Base-by-base conservation (phyloP, 495 filamentous ascomycete genomes). In the Jackrogersella multiformis region DNA sequence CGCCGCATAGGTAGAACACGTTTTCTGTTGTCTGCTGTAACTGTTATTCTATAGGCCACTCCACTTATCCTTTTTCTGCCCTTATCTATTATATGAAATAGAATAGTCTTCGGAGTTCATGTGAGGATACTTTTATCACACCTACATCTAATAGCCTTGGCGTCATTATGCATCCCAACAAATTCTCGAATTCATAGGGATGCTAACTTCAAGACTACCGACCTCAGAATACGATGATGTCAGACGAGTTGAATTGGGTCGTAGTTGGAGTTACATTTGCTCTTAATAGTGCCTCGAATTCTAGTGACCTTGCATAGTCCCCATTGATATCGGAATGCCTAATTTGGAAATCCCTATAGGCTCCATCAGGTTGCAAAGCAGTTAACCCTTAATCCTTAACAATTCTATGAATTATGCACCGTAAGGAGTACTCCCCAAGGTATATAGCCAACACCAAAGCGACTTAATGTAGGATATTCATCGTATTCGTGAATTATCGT, bases 141-240 rank as follows among this genome's bases (percentile, higher is more conserved):
- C n/a, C 7, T 42, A 24, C 44, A 46, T 63, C 12, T 36, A 20
- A 5, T 6, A 44, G 26, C 32, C 24, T 13, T 28, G 32, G 30
- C 52, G 58, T 68, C 65, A 68, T 68, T 63, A 26, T 59, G 59
- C 59, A 68, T 64, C 45, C 39, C 23, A 46, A 63, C 23, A 42
- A 32, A 28, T 12, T 42, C 51, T 26, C 30, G 5, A 28, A 32
- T 51, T 49, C 51, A 24, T 1, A 15, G 21, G 18, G 21, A 7
- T 23, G 9, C 16, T 10, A 28, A n/a, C n/a, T 18, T 20, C 7
- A 38, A 44, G 16, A 18, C 13, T 15, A 15, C 8, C 7, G n/a
- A n/a, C 30, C 16, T 38, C n/a, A 9, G 13, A 23, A 36, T 30
- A 16, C n/a, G 13, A 58, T 69, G 66, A 69, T 69, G 66, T 69